Conservation (phyloP, 2,329 filamentous ascomycete genomes). For the Rhytidhysteron rufulum region DNA sequence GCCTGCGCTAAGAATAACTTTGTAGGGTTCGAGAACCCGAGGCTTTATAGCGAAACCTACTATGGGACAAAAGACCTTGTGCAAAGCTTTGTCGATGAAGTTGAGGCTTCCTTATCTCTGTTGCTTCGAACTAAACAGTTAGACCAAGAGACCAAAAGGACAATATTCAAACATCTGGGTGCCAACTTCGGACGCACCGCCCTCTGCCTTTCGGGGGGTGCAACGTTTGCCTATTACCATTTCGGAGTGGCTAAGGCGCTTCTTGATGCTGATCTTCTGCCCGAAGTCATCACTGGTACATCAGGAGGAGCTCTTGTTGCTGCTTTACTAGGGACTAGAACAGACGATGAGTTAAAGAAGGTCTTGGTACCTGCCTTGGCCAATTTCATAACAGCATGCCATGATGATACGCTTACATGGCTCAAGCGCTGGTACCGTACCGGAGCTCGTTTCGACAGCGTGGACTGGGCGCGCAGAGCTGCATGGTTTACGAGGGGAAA, state of each 20-base stretch:
- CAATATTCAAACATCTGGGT: slow-evolving; percentile 80
- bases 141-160: slow-evolving; percentile 67
- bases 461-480: slow-evolving; percentile 83
- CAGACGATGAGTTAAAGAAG: slow-evolving; percentile 82
- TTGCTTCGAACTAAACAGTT: slow-evolving; percentile 66
- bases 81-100: slow-evolving; percentile 85
- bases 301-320: slow-evolving; percentile 91
- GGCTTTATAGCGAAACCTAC: slow-evolving; percentile 96
- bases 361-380: slow-evolving; percentile 86
- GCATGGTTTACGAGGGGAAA: slow-evolving; percentile 90
- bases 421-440: slow-evolving; percentile 82
- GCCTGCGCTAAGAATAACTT: slow-evolving; percentile 98
- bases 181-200: slow-evolving; percentile 92
- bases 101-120: slow-evolving; percentile 64
- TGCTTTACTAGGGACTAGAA: slow-evolving; percentile 80
- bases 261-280: slow-evolving; percentile 78
- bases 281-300: slow-evolving; percentile 93
- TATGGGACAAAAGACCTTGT: slow-evolving; percentile 95
- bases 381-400: slow-evolving; percentile 76
- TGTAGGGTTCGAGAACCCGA: slow-evolving; percentile 86
- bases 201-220: slow-evolving; percentile 87
- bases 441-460: slow-evolving; percentile 87
- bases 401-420: slow-evolving; percentile 75
- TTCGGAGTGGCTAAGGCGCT: slow-evolving; percentile 89
- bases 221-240: slow-evolving; percentile 94